Base-by-base conservation (phyloP, 2,329 filamentous ascomycete genomes). In the Aspergillus udagawae region DNA sequence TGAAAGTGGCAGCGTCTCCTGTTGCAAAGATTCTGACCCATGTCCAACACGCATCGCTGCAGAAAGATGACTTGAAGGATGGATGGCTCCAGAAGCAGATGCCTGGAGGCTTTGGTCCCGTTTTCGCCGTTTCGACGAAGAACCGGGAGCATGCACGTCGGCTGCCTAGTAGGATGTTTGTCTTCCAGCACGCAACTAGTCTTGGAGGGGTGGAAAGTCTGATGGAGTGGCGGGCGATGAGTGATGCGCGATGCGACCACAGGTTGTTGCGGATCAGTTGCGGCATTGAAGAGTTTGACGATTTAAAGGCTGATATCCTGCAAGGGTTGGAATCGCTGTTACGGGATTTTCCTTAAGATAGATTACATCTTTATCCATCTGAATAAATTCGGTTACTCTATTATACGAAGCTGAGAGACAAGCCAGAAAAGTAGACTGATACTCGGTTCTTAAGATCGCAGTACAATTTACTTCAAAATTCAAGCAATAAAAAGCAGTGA, bases 171-270 rank as follows among this genome's bases (percentile, higher is more conserved):
- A 89, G 89, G 73, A 75, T 97, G 71, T 70, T 79, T 1, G 81
- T 96, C 35, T 97, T 97, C 77, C 90, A 96, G 67, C 93, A 99
- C 74, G 93, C 93, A 2, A 99, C 94, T 1, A 96, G 91, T 73
- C 76, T 99, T 25, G 93, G 93, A 1, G 92, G 93, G 6, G 91
- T 97, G 14, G 94, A 97, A 82, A 95, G 91, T 70, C 75, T 97
- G 78, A 92, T 99, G 63, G 94, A 99, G 81, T 99, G 94, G 94
- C 82, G 94, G 55, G 84, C 89, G 28, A 91, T 97, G 89, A 88
- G 87, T 58, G 93, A 99, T 77, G 68, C 76, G 0, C 79, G 73
- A 1, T 86, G 95, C 23, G 90, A 95, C 67, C 83, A 80, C 68
- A 81, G 84, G 58, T 72, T 97, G 70, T 67, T 97, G 73, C 79